Percentiles rank a stretch among this genome's conserved stretches.
phyloP scores from a whole-genome alignment of 1,284 basidiomycete genomes.

The Phaffia rhodozyma region DNA sequence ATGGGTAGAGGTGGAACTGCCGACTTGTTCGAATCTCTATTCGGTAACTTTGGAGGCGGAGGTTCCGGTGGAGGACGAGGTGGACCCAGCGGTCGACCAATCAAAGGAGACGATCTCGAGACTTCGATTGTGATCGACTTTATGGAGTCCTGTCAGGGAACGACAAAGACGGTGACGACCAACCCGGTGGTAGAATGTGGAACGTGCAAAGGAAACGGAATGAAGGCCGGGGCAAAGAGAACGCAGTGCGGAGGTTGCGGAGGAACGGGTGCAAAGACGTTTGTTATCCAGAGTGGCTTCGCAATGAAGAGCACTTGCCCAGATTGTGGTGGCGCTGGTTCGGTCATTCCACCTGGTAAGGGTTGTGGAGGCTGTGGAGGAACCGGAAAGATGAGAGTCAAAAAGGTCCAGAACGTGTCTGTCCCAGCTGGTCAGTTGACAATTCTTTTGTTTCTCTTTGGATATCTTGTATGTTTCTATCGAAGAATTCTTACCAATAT shows the following conservation, averaged over 20 bases:
- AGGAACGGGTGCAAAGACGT: slow-evolving; percentile 79
- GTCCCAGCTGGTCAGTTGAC: slow-evolving; percentile 58
- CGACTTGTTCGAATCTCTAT: slow-evolving; percentile 81
- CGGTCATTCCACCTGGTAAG: slow-evolving; percentile 61
- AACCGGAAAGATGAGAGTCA: slow-evolving; percentile 71
- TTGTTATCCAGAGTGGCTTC: slow-evolving; percentile 88
- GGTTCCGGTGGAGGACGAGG: slow-evolving; percentile 37
- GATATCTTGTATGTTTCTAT: background rate
- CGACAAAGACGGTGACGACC: slow-evolving; percentile 62
- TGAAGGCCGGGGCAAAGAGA: slow-evolving; percentile 78
- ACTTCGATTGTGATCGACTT: slow-evolving; percentile 66
- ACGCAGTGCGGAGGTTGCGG: slow-evolving; percentile 68
- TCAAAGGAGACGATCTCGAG: slow-evolving; percentile 76
- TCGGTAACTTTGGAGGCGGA: slow-evolving; percentile 53
- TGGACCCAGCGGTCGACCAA: slow-evolving; percentile 37
- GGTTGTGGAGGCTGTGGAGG: slow-evolving; percentile 76
- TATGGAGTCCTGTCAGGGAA: slow-evolving; percentile 86
- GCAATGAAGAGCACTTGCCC: slow-evolving; percentile 92
- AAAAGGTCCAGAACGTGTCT: slow-evolving; percentile 67
- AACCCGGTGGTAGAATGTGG: slow-evolving; percentile 73
- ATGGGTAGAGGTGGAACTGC: slow-evolving; percentile 40
- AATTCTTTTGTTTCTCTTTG: background rate
- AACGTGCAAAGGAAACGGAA: slow-evolving; percentile 72
- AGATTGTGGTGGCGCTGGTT: slow-evolving; percentile 72
- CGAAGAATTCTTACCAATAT: background rate